Base-by-base conservation (phyloP, 1,284 basidiomycete species). In the Exobasidium cylindrosporum region DNA sequence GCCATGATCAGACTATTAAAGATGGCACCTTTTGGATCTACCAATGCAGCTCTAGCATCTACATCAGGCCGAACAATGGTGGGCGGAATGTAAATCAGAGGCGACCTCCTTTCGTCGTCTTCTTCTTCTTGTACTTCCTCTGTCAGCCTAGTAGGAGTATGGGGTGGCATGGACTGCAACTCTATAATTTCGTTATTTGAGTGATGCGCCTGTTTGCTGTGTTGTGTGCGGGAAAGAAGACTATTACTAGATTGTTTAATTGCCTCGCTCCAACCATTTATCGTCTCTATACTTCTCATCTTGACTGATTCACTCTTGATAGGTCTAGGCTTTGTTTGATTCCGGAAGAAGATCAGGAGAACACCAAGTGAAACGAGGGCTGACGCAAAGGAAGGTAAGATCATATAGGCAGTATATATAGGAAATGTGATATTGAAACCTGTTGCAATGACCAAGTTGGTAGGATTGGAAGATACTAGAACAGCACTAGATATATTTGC, bases 401-500 rank as follows among this genome's bases (percentile, higher is more conserved):
- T 65, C 77, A 78, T 78, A 49, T 75, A 76, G 0, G 73, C 74
- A 4, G 75, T 76, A 45, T 78, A 78, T 1, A 67, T 71, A 44
- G 73, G 69, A 40, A 78, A 78, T 31, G 66, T 61, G 60, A 78
- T 66, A 24, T 68, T 67, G 54, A 77, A 78, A 1, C 74, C 76
- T 0, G 63, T 68, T 0, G 81, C 80, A 44, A 82, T 76, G 26
- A 82, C 76, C 23, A 82, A 66, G 50, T 82, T 82, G 7, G 81
- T 82, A 7, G 81, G 81, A 54, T 82, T 82, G 4, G 76, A 80
- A 64, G 68, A 70, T 40, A 81, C 80, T 14, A 82, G 65, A 3
- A 81, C 79, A 0, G 81, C 82, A n/a, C 77, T 80, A 1, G 80
- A 79, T 70, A 93, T 90, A 77, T 97, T 97, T 2, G 91, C 91